Conservation (phyloP, 2,329 filamentous ascomycete species). For the Hysterium pulicare region DNA sequence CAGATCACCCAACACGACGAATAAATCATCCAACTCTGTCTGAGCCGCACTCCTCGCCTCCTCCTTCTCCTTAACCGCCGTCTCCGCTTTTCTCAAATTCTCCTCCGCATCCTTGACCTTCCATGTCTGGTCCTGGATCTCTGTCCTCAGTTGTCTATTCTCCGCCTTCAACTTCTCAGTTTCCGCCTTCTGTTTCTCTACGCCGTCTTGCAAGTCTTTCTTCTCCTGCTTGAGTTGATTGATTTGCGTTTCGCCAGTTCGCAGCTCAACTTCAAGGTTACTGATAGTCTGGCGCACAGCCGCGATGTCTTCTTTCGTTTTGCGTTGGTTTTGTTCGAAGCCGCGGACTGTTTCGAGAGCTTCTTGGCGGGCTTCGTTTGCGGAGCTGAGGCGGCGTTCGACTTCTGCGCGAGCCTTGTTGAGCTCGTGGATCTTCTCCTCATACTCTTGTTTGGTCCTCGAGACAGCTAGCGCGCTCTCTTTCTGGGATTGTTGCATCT, state of each 20-base stretch:
- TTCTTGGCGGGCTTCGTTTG: conserved; percentile 24
- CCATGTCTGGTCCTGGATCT: conserved; percentile 42
- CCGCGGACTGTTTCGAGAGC: conserved; percentile 23
- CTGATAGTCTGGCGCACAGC: conserved; percentile 18
- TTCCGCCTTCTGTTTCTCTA: too few relatives aligned
- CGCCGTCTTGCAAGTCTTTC: conserved; percentile 15
- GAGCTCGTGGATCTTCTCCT: conserved; percentile 28
- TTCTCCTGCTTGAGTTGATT: conserved; percentile 39
- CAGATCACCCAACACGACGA: conserved; percentile 47
- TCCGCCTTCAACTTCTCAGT: conserved; percentile 30
- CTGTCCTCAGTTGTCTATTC: conserved; percentile 43
- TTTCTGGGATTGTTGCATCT: conserved; percentile 29
- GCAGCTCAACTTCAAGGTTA: conserved; percentile 21
- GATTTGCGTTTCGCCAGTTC: conserved; percentile 28
- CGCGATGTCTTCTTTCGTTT: conserved; percentile 24
- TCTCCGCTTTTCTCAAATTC: conserved; percentile 38
- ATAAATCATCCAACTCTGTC: conserved; percentile 47
- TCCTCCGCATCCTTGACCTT: conserved; percentile 47
- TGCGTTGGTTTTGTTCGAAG: conserved; percentile 24
- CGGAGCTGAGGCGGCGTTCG: conserved; percentile 22
- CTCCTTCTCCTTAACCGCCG: conserved; percentile 40
- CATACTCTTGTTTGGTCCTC: conserved; percentile 32
- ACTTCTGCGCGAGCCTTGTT: conserved; percentile 21
- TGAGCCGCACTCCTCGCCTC: conserved; percentile 33
- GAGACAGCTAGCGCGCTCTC: conserved; percentile 24